Conservation (phyloP, 2,329 filamentous ascomycete species). For the Aschersonia sp. region DNA sequence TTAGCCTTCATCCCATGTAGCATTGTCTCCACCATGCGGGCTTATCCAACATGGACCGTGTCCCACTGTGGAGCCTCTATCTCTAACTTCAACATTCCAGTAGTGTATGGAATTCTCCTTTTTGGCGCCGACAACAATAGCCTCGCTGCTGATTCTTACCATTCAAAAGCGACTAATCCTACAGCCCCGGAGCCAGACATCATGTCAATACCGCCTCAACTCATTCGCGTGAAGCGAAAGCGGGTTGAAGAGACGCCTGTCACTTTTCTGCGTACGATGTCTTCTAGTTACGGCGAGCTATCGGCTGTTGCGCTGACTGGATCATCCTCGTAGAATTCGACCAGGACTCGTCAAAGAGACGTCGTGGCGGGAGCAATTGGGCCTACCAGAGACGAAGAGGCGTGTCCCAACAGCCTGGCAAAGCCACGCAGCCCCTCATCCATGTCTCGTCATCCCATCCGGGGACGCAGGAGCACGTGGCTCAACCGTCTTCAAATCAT, state of each 20-base stretch:
- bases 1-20: too few relatives aligned
- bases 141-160: too few relatives aligned
- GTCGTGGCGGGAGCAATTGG: conserved; percentile 34
- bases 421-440: conserved; percentile 25
- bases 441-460: conserved; percentile 26
- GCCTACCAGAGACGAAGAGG: conserved; percentile 39
- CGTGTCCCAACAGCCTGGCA: conserved; percentile 10
- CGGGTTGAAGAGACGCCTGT: conserved; percentile 38
- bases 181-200: neutral
- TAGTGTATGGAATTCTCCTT: too few relatives aligned
- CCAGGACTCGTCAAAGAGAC: conserved; percentile 31
- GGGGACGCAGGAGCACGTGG: conserved; percentile 4
- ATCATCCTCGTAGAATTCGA: conserved; percentile 30
- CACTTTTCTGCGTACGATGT: conserved; percentile 36
- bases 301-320: conserved; percentile 2
- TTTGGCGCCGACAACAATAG: too few relatives aligned
- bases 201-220: conserved; percentile 43
- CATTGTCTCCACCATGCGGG: too few relatives aligned
- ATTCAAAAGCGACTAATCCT: neutral
- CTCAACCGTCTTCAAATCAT: neutral
- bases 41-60: too few relatives aligned
- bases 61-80: too few relatives aligned
- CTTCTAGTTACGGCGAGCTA: neutral
- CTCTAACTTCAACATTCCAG: too few relatives aligned
- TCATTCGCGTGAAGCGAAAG: conserved; percentile 49